These are phyloP conservation scores for Ulmus americana DNA, from an alignment of 331 rosid genomes.

Conservation along the genomic window DNA sequence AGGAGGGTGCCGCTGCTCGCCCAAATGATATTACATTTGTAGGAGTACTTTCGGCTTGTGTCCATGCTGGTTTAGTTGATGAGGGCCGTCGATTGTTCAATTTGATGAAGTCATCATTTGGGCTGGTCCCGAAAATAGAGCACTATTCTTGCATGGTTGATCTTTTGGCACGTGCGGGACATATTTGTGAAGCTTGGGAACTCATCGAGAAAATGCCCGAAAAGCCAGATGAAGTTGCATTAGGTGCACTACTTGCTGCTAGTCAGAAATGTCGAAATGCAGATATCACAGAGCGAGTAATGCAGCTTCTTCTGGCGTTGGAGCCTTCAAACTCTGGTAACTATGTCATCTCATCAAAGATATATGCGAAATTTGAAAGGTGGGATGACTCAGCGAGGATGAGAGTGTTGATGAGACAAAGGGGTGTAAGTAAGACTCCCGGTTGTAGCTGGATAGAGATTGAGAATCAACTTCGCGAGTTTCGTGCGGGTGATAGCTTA, in stretches of 20 bases:
- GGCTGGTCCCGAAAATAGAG: constrained; percentile 71
- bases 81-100: constrained; percentile 67
- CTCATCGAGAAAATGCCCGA: constrained; percentile 73
- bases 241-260: constrained; percentile 85
- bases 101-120: constrained; percentile 56
- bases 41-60: constrained; percentile 85
- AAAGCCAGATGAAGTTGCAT: constrained; percentile 65
- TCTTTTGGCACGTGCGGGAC: constrained; percentile 84
- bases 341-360: constrained; percentile 69
- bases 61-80: constrained; percentile 69
- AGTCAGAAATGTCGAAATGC: constrained; percentile 60
- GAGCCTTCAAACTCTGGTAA: constrained; percentile 88
- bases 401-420: constrained; percentile 75
- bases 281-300: constrained; percentile 57
- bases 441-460: constrained; percentile 93
- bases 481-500: constrained; percentile 66
- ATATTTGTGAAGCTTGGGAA: constrained; percentile 71
- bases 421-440: constrained; percentile 79
- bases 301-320: constrained; percentile 58
- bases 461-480: constrained; percentile 58
- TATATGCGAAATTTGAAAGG: constrained; percentile 58
- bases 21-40: constrained; percentile 86
- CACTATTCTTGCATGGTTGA: constrained; percentile 91
- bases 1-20: constrained; percentile 42
- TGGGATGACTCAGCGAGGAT: constrained; percentile 89